Conservation (phyloP, 495 filamentous ascomycete species). For the Penicillium maclennaniae region DNA sequence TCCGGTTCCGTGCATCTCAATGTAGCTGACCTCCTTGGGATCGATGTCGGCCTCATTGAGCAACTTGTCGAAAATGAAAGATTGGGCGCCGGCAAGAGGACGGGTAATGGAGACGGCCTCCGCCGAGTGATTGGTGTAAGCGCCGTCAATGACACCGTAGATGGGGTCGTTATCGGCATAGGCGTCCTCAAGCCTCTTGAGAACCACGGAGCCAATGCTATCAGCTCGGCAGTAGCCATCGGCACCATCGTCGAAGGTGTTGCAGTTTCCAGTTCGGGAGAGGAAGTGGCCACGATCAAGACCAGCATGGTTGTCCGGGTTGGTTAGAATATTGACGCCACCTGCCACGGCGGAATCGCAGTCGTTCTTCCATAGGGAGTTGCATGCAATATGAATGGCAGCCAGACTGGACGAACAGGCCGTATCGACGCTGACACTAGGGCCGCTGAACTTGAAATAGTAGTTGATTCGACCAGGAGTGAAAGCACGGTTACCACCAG, state of each 20-base stretch:
- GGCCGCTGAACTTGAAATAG: slow-evolving; percentile 84
- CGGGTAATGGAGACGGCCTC: slow-evolving; percentile 79
- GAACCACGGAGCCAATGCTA: slow-evolving; percentile 63
- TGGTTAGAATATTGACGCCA: slow-evolving; percentile 76
- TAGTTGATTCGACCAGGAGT: slow-evolving; percentile 85
- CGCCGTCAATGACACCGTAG: slow-evolving; percentile 61
- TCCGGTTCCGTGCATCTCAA: slow-evolving; percentile 89
- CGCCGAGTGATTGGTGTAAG: slow-evolving; percentile 72
- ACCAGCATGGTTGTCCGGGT: slow-evolving; percentile 80
- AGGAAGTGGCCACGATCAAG: slow-evolving; percentile 81
- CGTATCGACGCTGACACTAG: slow-evolving; percentile 82
- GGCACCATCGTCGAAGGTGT: slow-evolving; percentile 71
- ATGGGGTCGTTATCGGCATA: slow-evolving; percentile 70
- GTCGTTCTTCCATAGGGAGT: slow-evolving; percentile 73
- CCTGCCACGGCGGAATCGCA: slow-evolving; percentile 84
- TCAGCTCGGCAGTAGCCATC: slow-evolving; percentile 79
- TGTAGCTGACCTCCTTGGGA: slow-evolving; percentile 71
- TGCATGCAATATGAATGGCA: slow-evolving; percentile 80
- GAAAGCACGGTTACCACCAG: slow-evolving; percentile 83
- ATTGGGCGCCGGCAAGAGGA: slow-evolving; percentile 71
- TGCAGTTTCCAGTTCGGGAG: slow-evolving; percentile 74
- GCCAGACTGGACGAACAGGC: slow-evolving; percentile 85
- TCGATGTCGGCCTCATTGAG: slow-evolving; percentile 66
- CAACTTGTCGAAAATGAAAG: slow-evolving; percentile 63
- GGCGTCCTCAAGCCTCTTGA: slow-evolving; percentile 75